These are phyloP conservation scores for Colletotrichum viniferum DNA, from an alignment of 2,329 filamentous ascomycete genomes.

Conservation along the genomic window DNA sequence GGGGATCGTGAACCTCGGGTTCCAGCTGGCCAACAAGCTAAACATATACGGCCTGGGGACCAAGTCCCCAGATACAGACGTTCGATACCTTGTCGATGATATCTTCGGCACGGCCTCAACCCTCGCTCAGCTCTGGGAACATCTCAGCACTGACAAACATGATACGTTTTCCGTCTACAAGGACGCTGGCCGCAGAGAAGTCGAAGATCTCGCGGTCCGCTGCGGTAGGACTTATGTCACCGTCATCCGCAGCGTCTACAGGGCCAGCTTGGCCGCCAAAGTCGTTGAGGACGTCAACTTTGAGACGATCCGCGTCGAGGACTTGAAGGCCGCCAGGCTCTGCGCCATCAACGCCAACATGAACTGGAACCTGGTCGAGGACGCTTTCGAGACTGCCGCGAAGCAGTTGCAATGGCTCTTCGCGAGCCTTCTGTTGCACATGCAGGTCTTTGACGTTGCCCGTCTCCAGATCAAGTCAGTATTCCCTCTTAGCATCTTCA, in stretches of 20 bases:
- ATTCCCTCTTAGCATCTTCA: too few species aligned
- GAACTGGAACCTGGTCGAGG: background rate
- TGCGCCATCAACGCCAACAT: background rate
- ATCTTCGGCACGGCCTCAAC: background rate
- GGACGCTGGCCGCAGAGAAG: background rate
- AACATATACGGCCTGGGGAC: background rate
- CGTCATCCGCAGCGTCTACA: conserved; percentile 4
- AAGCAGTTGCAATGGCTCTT: background rate
- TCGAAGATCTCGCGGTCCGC: background rate
- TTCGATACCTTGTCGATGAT: background rate
- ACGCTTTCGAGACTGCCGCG: background rate
- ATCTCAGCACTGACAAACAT: background rate
- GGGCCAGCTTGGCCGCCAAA: conserved; percentile 5
- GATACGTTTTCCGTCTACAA: background rate
- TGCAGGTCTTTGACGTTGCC: conserved; percentile 4
- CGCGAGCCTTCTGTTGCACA: background rate
- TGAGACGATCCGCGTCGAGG: background rate
- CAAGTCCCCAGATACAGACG: background rate
- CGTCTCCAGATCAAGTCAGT: background rate
- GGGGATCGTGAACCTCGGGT: conserved; percentile 5
- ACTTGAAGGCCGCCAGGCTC: conserved; percentile 6
- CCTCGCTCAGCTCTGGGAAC: conserved; percentile 2
- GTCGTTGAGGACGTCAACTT: background rate
- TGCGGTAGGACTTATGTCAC: conserved; percentile 1
- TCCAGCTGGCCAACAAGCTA: conserved; percentile 8